phyloP scores from a whole-genome alignment of 352 stramenopile species.

The Phytophthora aleatoria region DNA sequence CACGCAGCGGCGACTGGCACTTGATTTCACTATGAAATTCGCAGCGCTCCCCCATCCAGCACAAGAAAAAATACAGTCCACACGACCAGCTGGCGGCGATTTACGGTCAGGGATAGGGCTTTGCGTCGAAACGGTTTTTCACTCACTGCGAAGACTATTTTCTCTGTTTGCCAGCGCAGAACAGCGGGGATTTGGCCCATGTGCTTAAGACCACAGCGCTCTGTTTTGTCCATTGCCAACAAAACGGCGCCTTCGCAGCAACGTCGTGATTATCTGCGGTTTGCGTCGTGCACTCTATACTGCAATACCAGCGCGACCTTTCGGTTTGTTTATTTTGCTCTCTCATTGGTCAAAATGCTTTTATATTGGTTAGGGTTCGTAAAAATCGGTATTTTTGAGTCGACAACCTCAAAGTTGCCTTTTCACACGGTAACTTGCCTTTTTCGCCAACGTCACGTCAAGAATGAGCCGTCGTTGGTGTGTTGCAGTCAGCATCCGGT shows the following conservation, averaged over 20 bases:
- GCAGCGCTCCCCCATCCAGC: slow-evolving; percentile 11
- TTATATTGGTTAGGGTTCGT: not conserved
- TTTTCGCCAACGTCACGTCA: not conserved
- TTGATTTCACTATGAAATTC: slow-evolving; percentile 34
- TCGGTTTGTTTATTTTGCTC: not conserved
- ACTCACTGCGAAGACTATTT: not conserved
- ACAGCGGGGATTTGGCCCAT: slow-evolving; percentile 9
- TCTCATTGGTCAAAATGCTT: slow-evolving; percentile 1
- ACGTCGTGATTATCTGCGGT: slow-evolving; percentile 6
- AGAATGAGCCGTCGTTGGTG: not conserved
- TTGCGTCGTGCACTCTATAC: slow-evolving; percentile 5
- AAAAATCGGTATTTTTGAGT: not conserved
- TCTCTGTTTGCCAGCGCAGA: not conserved
- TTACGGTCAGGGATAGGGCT: slow-evolving; percentile 19
- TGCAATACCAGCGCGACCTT: not conserved
- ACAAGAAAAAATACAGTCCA: slow-evolving; percentile 41
- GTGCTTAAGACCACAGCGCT: not conserved
- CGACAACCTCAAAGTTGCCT: slow-evolving; percentile 1
- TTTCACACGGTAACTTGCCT: not conserved
- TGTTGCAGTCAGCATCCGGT: slow-evolving; percentile 6
- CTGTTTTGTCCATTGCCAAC: slow-evolving; percentile 11
- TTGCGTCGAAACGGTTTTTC: slow-evolving; percentile 14
- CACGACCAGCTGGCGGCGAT: slow-evolving; percentile 17
- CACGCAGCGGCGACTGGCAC: not conserved
- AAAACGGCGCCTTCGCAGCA: not conserved